Conservation (phyloP, 371 early-diverging fungal species). For the Mortierella sp. region DNA sequence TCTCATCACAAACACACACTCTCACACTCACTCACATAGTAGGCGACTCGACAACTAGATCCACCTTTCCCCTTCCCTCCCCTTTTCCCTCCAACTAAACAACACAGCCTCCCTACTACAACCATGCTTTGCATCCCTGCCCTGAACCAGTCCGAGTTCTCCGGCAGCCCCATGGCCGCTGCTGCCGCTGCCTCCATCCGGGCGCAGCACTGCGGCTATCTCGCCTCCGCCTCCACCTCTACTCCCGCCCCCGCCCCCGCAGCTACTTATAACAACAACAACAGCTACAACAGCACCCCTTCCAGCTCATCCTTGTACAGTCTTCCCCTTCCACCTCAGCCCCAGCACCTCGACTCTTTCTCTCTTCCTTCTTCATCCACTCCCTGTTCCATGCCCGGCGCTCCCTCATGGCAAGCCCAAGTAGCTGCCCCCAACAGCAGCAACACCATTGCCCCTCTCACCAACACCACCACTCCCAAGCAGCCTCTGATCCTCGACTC, state of each 20-base stretch:
- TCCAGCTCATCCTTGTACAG: constrained; percentile 42
- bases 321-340: constrained; percentile 38
- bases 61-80: neutral
- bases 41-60: constrained; percentile 7
- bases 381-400: constrained; percentile 36
- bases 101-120: neutral
- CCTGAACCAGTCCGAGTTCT: constrained; percentile 36
- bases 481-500: constrained; percentile 51
- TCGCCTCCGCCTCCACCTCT: constrained; percentile 23
- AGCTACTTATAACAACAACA: neutral
- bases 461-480: constrained; percentile 36
- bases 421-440: constrained; percentile 17
- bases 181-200: constrained; percentile 11
- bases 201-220: constrained; percentile 18
- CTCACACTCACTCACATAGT: neutral
- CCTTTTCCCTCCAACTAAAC: neutral
- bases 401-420: constrained; percentile 40
- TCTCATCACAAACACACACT: neutral
- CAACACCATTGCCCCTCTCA: constrained; percentile 13
- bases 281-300: constrained; percentile 26
- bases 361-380: constrained; percentile 44
- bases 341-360: constrained; percentile 42
- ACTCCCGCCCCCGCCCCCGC: constrained; percentile 11
- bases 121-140: constrained; percentile 51
- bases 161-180: constrained; percentile 13